Evolutionary conservation across 2,329 filamentous ascomycete genomes (phyloP).

Genomic region (Penicillium freii): DNA sequence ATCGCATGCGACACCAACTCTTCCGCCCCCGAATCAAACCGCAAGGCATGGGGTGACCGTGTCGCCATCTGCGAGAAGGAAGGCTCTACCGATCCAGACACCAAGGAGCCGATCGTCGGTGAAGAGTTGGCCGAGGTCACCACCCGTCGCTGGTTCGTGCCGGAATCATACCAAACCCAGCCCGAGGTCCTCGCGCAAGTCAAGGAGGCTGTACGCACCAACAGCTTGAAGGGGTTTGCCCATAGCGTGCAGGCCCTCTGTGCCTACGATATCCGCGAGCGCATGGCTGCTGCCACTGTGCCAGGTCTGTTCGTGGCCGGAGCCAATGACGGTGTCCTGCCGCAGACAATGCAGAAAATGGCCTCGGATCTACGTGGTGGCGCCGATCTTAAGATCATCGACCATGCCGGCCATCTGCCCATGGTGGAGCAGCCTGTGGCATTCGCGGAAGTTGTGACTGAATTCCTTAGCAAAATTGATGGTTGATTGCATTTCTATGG

Average conservation of each 20-base stretch:
- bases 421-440: constrained; percentile 73
- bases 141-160: constrained; percentile 71
- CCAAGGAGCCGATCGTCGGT: constrained; percentile 58
- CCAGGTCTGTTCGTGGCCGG: constrained; percentile 68
- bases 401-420: constrained; percentile 73
- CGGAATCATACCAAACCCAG: constrained; percentile 57
- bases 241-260: constrained; percentile 68
- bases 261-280: constrained; percentile 52
- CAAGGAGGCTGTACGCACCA: constrained; percentile 65
- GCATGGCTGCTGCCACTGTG: constrained; percentile 36
- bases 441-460: constrained; percentile 63
- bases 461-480: constrained; percentile 50
- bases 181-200: constrained; percentile 55
- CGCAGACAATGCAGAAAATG: constrained; percentile 77
- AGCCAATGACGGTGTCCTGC: constrained; percentile 69
- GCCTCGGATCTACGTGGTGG: constrained; percentile 57
- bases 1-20: constrained; percentile 78
- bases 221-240: constrained; percentile 72
- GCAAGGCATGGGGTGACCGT: constrained; percentile 74
- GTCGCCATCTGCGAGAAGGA: constrained; percentile 65
- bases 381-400: constrained; percentile 62
- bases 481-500: constrained; percentile 15
- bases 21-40: constrained; percentile 69
- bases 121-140: constrained; percentile 66
- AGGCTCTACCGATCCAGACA: constrained; percentile 32